Conservation (phyloP, 192 early-diverging fungal genomes). For the Piromyces finnis region DNA sequence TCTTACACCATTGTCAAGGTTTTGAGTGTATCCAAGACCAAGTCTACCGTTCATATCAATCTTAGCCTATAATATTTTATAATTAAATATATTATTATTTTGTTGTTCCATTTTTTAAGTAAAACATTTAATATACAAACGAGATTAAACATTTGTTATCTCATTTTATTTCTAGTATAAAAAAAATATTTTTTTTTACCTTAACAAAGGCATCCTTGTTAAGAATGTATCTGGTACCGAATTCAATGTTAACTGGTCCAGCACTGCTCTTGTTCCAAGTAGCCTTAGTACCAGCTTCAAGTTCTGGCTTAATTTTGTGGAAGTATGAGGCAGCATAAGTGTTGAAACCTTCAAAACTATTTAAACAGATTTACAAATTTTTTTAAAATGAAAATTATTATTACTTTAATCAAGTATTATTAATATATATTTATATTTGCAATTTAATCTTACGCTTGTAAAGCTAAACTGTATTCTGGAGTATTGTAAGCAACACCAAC, state of each 20-base stretch:
- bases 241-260: neutral
- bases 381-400: too few species aligned
- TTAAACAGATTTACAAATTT: too few species aligned
- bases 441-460: slow-evolving; percentile 49
- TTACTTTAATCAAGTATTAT: too few species aligned
- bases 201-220: neutral
- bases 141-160: too few species aligned
- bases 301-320: slow-evolving; percentile 77
- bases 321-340: slow-evolving; percentile 86
- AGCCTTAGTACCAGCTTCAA: slow-evolving; percentile 91
- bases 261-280: slow-evolving; percentile 69
- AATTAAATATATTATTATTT: slow-evolving; percentile 23
- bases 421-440: too few species aligned
- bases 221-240: neutral
- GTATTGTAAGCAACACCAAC: slow-evolving; percentile 69
- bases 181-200: neutral
- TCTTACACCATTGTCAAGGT: slow-evolving; percentile 84
- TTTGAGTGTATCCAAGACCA: slow-evolving; percentile 34
- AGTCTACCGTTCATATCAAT: neutral
- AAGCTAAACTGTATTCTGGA: slow-evolving; percentile 70
- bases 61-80: neutral
- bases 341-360: slow-evolving; percentile 66
- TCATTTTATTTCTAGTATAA: too few species aligned
- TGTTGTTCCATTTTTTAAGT: too few species aligned
- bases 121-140: too few species aligned